phyloP scores from a whole-genome alignment of 345 rosid genomes.

The Erodium maritimum region DNA sequence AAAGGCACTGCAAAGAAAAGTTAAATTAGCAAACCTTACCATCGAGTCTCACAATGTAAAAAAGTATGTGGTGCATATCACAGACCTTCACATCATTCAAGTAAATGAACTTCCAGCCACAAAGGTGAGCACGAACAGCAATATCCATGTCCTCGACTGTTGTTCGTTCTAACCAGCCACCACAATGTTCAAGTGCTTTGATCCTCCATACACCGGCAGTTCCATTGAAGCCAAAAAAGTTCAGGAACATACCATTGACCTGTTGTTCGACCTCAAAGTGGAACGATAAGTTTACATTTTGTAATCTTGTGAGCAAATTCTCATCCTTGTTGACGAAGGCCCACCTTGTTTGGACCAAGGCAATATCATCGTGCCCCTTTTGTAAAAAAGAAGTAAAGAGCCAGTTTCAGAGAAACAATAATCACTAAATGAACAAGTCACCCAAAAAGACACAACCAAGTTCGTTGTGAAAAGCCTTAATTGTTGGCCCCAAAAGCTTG shows the following conservation, averaged over 20 bases:
- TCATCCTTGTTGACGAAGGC: constrained; percentile 82
- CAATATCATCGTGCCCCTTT: constrained; percentile 66
- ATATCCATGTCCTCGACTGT: constrained; percentile 95
- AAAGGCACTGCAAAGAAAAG: constrained; percentile 53
- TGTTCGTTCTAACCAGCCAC: constrained; percentile 94
- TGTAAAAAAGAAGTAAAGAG: constrained; percentile 2
- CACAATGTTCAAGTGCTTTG: constrained; percentile 79
- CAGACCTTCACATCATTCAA: constrained; percentile 76
- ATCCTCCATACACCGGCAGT: constrained; percentile 95
- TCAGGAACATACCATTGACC: constrained; percentile 71
- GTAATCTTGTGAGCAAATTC: constrained; percentile 82
- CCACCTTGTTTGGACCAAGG: constrained; percentile 87
- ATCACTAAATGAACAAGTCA: background rate
- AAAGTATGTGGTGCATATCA: background rate
- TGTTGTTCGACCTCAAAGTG: constrained; percentile 95
- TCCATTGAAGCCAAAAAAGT: constrained; percentile 87
- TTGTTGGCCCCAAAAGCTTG: background rate
- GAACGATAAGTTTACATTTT: constrained; percentile 75
- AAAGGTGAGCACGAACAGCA: constrained; percentile 87
- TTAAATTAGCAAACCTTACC: constrained; percentile 2
- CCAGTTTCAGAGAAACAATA: background rate
- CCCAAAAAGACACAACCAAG: background rate
- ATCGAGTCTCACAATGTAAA: background rate
- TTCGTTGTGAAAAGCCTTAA: background rate
- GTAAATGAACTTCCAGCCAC: constrained; percentile 87